Evolutionary conservation across 179 eudicot genomes (phyloP).

Genomic region (Kewa caespitosa): DNA sequence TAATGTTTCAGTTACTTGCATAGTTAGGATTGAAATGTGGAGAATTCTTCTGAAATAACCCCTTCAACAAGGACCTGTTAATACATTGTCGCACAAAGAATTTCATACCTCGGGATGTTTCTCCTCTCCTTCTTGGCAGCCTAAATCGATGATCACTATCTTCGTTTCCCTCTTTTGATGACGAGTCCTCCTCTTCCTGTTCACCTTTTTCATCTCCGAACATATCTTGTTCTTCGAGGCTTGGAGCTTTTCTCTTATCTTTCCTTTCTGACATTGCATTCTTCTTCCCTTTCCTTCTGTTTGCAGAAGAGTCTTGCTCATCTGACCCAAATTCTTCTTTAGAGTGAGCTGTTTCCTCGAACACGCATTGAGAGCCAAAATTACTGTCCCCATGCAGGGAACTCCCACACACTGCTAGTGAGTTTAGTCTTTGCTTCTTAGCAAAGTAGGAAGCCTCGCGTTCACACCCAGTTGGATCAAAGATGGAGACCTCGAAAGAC

Average conservation of each 20-base stretch:
- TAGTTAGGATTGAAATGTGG: no score
- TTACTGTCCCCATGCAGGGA: not conserved
- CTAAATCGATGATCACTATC: not conserved
- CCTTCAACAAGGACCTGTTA: no score
- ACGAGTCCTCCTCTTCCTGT: not conserved
- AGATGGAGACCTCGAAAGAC: constrained; percentile 21
- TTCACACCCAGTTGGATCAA: constrained; percentile 28
- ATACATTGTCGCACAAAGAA: no score
- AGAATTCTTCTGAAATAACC: no score
- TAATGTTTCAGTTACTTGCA: no score
- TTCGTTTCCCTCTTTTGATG: not conserved
- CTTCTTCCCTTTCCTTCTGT: no score
- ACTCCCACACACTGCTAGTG: not conserved
- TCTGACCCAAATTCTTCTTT: not conserved
- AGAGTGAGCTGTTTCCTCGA: not conserved
- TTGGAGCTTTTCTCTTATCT: not conserved
- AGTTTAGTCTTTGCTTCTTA: not conserved
- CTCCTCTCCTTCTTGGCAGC: not conserved
- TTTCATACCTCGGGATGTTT: not conserved
- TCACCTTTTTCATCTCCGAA: not conserved
- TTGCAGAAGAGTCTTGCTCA: not conserved
- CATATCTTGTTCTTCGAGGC: not conserved
- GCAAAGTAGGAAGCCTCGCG: constrained; percentile 20
- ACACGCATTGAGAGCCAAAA: not conserved
- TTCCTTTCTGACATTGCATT: no score